Evolutionary conservation across 202 grass and related monocot genomes (phyloP).

Genomic region (Dendrocalamus latiflorus): DNA sequence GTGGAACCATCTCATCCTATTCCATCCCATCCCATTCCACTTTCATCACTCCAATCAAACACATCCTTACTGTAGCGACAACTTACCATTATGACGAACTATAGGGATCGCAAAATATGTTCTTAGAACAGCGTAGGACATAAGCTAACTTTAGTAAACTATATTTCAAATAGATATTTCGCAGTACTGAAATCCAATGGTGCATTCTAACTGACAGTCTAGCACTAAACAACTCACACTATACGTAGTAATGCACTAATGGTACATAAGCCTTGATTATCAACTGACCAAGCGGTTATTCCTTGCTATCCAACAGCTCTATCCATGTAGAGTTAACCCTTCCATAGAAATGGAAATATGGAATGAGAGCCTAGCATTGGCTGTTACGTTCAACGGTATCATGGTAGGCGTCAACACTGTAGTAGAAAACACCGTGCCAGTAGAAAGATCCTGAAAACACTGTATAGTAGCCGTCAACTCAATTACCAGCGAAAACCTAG

Average conservation of each 20-base stretch:
- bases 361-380: neutral
- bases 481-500: neutral
- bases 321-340: no score
- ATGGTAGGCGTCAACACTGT: neutral
- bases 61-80: no score
- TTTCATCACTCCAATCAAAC: no score
- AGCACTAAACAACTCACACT: neutral
- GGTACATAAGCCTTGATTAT: neutral
- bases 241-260: neutral
- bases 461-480: neutral
- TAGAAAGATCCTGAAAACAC: neutral
- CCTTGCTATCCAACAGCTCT: neutral
- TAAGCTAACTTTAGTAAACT: neutral
- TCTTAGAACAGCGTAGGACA: neutral
- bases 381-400: neutral
- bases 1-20: no score
- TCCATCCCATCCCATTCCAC: no score
- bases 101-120: neutral
- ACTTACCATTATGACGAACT: neutral
- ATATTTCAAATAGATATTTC: neutral
- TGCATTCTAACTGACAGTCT: neutral
- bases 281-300: neutral
- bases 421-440: no score
- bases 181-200: neutral
- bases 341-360: neutral